Evolutionary conservation across 768 basidiomycete genomes (phyloP), one percentile per base, ranked within the genome.

Genomic region (Mycena haematopus): DNA sequence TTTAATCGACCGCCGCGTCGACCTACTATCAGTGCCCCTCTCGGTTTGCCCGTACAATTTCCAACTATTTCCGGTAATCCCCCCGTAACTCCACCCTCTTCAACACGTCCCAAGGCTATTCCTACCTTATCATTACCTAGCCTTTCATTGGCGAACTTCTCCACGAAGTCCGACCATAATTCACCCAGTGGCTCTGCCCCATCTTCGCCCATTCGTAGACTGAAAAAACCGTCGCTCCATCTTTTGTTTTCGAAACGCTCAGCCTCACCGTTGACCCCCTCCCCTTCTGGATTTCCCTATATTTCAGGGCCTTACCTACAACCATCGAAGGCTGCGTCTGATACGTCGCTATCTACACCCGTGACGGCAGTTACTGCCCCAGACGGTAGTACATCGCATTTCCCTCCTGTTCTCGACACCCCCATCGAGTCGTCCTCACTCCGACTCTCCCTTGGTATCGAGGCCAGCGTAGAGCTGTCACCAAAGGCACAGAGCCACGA

Each of bases 171-270:
- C 56, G 66, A 64, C 21, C 24, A 45, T 67, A 64, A 69, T 63
- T 68, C 71, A 27, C 47, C 71, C 4, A 13, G 44, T 17, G 67
- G 71, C 47, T 78, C 80, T 24, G 72, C 76, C 4, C 68, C 70
- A 14, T 53, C 71, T 35, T 75, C 76, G 44, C 74, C 75, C 54
- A 73, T 72, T 56, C 79, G 77, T 60, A 71, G 79, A 68, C 55
- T 81, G 61, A 91, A 89, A 74, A 89, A 87, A 53, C 88, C 91
- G 0, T 91, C 90, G 3, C 74, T 91, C 59, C 85, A 86, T 52
- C 75, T 90, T 19, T 77, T 91, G 21, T 89, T 92, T 72, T 80
- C 87, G 33, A 90, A 88, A 76, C 83, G 81, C 51, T 86, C 88
- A 7, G 74, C 78, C 2, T 83, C 87, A 24, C 79, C 84, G 3